These are phyloP conservation scores for Lachnellula cervina DNA, from an alignment of 2,329 filamentous ascomycete species.

Conservation along the genomic window DNA sequence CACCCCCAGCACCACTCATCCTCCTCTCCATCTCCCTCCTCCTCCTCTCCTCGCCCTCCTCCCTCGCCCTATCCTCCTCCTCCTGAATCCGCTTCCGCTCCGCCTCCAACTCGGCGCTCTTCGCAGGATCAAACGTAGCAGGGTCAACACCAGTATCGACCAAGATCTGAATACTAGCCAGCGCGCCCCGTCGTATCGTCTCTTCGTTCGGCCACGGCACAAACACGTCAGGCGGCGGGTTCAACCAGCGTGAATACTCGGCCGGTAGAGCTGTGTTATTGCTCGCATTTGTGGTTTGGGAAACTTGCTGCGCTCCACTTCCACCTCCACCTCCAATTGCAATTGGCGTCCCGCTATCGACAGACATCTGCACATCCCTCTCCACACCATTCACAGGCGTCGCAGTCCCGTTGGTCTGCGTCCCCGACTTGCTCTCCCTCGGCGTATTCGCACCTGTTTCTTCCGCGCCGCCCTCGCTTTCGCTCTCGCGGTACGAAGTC, in stretches of 20 bases:
- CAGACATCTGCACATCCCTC: conserved; percentile 16
- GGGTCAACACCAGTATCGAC: conserved; percentile 59
- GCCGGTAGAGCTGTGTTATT: conserved; percentile 28
- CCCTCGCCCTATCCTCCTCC: conserved; percentile 32
- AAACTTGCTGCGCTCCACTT: conserved; percentile 4
- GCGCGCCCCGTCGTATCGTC: conserved; percentile 62
- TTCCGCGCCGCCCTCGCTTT: conserved; percentile 7
- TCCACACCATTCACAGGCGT: conserved; percentile 22
- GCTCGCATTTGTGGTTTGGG: conserved; percentile 18
- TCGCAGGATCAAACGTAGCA: conserved; percentile 52
- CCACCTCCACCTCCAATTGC: conserved; percentile 4
- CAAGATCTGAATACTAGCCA: conserved; percentile 60
- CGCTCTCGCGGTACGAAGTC: conserved; percentile 20
- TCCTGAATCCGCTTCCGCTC: conserved; percentile 24
- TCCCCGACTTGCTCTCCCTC: conserved; percentile 16
- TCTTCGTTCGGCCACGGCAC: conserved; percentile 72
- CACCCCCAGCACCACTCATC: conserved; percentile 15
- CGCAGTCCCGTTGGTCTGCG: conserved; percentile 28
- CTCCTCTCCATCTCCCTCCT: conserved; percentile 23
- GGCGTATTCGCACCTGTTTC: conserved; percentile 16
- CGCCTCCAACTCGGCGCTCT: conserved; percentile 33
- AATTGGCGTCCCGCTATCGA: conserved; percentile 18
- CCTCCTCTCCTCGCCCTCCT: conserved; percentile 29
- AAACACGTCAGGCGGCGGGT: conserved; percentile 58
- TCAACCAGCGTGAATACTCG: conserved; percentile 38